Percentiles rank a stretch among this genome's conserved stretches.
phyloP scores from a whole-genome alignment of 2,329 filamentous ascomycete species.

The Colletotrichum magnum region DNA sequence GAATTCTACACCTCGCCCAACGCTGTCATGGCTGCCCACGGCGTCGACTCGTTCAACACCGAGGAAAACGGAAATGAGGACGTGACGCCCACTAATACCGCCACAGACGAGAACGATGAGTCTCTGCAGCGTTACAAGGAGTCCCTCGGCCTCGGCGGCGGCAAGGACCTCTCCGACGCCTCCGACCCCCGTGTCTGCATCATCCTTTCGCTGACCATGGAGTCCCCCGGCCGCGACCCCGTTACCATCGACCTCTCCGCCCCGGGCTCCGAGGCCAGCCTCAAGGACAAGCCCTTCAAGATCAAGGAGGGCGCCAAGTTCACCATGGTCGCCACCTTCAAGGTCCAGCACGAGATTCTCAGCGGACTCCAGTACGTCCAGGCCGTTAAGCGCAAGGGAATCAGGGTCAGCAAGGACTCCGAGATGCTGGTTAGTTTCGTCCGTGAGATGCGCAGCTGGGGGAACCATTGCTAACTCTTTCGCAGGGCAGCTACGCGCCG shows the following conservation, averaged over 20 bases:
- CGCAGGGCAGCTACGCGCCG: constrained; percentile 89
- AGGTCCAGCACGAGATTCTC: constrained; percentile 96
- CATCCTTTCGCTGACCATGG: constrained; percentile 91
- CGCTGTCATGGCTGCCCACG: constrained; percentile 25
- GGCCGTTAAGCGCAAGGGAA: constrained; percentile 89
- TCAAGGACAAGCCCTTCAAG: constrained; percentile 94
- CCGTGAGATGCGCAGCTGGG: constrained; percentile 15
- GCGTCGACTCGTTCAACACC: not conserved
- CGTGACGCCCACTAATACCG: constrained; percentile 31
- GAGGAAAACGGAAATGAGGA: constrained; percentile 6
- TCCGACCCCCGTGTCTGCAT: constrained; percentile 92
- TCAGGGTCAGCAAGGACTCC: constrained; percentile 91
- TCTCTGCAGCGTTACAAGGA: constrained; percentile 98
- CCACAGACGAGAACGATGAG: constrained; percentile 81
- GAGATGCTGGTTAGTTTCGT: constrained; percentile 91
- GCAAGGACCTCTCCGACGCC: constrained; percentile 79
- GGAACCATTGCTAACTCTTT: constrained; percentile 45
- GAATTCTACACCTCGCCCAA: constrained; percentile 30
- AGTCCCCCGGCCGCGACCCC: constrained; percentile 84
- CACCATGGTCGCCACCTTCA: constrained; percentile 94
- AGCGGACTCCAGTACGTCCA: constrained; percentile 97
- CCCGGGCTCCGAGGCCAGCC: constrained; percentile 78
- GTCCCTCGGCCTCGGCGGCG: constrained; percentile 88
- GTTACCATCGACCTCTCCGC: constrained; percentile 90
- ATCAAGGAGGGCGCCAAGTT: constrained; percentile 97